Conservation (phyloP, 2,329 filamentous ascomycete genomes). For the Hirsutella minnesotensis region DNA sequence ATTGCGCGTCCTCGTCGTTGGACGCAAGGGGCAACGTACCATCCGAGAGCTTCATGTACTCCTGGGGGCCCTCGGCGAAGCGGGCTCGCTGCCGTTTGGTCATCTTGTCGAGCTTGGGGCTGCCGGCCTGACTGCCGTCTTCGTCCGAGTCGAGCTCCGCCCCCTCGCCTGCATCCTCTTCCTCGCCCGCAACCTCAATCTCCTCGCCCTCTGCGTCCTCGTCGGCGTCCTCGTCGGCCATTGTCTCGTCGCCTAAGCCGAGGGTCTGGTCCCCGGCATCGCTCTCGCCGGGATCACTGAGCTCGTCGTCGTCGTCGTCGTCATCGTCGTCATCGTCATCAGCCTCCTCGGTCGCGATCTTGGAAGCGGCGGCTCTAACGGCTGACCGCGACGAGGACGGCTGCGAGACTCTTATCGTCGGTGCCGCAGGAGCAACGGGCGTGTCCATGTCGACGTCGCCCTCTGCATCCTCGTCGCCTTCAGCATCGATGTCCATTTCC, state of each 20-base stretch:
- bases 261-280: constrained; percentile 28
- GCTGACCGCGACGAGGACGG: constrained; percentile 22
- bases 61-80: constrained; percentile 42
- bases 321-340: constrained; percentile 37
- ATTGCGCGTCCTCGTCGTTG: neutral
- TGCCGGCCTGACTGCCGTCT: constrained; percentile 33
- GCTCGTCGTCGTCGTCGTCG: constrained; percentile 42
- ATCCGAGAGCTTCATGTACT: constrained; percentile 49
- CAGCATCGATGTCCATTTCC: constrained; percentile 31
- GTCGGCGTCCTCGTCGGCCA: constrained; percentile 28
- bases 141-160: constrained; percentile 31
- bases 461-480: constrained; percentile 31
- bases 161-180: constrained; percentile 21
- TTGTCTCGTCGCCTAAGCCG: constrained; percentile 31
- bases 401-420: constrained; percentile 37
- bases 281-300: constrained; percentile 41
- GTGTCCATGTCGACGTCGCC: constrained; percentile 34
- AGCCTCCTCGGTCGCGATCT: constrained; percentile 25
- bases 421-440: constrained; percentile 17
- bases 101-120: constrained; percentile 46
- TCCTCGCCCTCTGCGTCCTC: constrained; percentile 35
- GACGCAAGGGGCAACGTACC: constrained; percentile 25
- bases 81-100: constrained; percentile 48
- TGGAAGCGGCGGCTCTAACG: constrained; percentile 19
- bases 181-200: constrained; percentile 27